Conservation (phyloP, 768 basidiomycete genomes). For the Pleurotus citrinopileatus region DNA sequence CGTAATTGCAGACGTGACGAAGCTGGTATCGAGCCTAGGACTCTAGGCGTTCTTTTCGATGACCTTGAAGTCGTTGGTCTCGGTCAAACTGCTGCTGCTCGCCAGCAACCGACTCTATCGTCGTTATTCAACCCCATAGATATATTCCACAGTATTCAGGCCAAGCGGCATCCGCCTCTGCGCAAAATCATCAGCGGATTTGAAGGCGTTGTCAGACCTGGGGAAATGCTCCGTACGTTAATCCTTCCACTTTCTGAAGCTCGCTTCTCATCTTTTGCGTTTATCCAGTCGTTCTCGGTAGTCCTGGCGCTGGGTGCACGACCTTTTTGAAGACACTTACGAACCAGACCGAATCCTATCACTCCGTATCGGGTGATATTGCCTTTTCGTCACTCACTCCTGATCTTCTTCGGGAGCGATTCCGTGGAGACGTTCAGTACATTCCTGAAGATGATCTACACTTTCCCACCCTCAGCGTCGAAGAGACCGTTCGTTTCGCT, state of each 20-base stretch:
- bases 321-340: constrained; percentile 81
- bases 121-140: constrained; percentile 53
- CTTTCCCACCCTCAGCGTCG: constrained; percentile 80
- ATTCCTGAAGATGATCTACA: constrained; percentile 85
- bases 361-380: constrained; percentile 66
- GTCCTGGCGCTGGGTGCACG: constrained; percentile 82
- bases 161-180: constrained; percentile 55
- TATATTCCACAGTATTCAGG: constrained; percentile 39
- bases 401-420: constrained; percentile 56
- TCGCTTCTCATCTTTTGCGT: too few relatives aligned
- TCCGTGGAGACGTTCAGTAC: constrained; percentile 79
- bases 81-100: constrained; percentile 42
- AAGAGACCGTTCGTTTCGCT: constrained; percentile 39
- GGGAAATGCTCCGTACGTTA: constrained; percentile 74
- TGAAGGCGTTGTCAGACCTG: constrained; percentile 61
- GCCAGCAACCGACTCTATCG: constrained; percentile 56
- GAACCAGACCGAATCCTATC: constrained; percentile 68
- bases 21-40: constrained; percentile 44
- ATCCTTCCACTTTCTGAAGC: neutral
- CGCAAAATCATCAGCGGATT: constrained; percentile 64
- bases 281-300: constrained; percentile 83
- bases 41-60: constrained; percentile 60
- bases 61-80: constrained; percentile 57
- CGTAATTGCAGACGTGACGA: constrained; percentile 37
- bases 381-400: constrained; percentile 75